Conservation (phyloP, 768 basidiomycete genomes). For the Pleurotus giganteus region DNA sequence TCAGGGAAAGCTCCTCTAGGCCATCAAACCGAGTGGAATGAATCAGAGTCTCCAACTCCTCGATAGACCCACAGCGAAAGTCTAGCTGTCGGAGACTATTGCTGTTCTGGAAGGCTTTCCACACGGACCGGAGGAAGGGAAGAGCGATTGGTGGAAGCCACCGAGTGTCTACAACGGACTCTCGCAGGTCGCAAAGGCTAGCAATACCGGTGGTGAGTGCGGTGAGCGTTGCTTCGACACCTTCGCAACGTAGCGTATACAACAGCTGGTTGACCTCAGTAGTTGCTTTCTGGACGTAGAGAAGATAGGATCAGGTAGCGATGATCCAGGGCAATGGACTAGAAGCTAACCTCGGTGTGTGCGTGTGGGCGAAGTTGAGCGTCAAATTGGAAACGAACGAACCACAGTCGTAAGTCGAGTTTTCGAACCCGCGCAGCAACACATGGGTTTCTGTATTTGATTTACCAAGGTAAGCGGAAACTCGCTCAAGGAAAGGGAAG, state of each 20-base stretch:
- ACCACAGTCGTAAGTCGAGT: conserved; percentile 37
- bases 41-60: conserved; percentile 7
- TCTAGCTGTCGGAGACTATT: conserved; percentile 5
- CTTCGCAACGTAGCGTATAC: background rate
- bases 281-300: background rate
- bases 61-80: background rate
- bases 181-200: background rate
- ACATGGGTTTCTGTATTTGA: conserved; percentile 24
- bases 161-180: background rate
- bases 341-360: too few relatives aligned
- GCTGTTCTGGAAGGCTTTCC: background rate
- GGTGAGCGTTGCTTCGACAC: background rate
- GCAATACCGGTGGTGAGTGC: background rate
- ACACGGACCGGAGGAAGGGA: background rate
- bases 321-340: too few relatives aligned
- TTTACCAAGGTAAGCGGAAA: background rate
- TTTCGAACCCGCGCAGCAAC: conserved; percentile 31
- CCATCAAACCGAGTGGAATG: background rate
- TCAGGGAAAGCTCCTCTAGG: conserved; percentile 3
- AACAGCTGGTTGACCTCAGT: too few relatives aligned
- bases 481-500: background rate
- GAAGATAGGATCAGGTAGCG: background rate
- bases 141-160: background rate
- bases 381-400: conserved; percentile 32
- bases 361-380: conserved; percentile 15